phyloP scores from a whole-genome alignment of 2,329 filamentous ascomycete genomes.

The Trichoderma cornu-damae region DNA sequence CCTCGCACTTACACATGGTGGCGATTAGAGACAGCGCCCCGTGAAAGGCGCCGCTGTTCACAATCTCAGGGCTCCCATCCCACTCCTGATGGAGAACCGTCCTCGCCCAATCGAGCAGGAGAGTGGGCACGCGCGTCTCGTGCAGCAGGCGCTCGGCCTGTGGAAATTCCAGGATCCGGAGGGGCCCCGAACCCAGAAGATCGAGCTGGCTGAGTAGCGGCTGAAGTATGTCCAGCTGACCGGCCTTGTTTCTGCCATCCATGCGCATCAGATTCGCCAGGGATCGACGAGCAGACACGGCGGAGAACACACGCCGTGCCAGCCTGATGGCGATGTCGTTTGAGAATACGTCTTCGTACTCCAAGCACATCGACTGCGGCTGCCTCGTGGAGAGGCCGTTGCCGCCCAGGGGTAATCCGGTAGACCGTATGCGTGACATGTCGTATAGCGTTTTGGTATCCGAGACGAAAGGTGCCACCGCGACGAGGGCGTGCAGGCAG shows the following conservation, averaged over 20 bases:
- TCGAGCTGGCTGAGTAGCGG: conserved; percentile 51
- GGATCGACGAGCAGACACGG: conserved; percentile 48
- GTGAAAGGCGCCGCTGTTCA: conserved; percentile 65
- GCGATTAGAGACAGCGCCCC: conserved; percentile 71
- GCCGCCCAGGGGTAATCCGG: conserved; percentile 46
- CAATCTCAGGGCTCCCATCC: conserved; percentile 68
- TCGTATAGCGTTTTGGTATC: conserved; percentile 49
- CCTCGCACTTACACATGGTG: conserved; percentile 67
- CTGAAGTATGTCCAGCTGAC: conserved; percentile 38
- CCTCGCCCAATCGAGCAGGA: conserved; percentile 66
- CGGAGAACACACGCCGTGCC: conserved; percentile 54
- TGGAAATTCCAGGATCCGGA: conserved; percentile 45
- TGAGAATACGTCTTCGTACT: conserved; percentile 59
- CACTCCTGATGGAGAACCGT: conserved; percentile 73
- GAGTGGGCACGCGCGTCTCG: conserved; percentile 51
- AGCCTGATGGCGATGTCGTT: conserved; percentile 56
- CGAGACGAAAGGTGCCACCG: conserved; percentile 48
- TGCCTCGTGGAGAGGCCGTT: conserved; percentile 44
- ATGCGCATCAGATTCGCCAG: conserved; percentile 43
- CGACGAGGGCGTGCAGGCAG: conserved; percentile 58
- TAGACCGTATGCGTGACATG: conserved; percentile 56
- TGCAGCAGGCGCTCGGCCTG: conserved; percentile 49
- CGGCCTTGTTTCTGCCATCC: conserved; percentile 33
- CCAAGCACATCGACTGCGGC: conserved; percentile 47
- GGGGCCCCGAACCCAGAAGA: conserved; percentile 42